phyloP scores from a whole-genome alignment of 257 asterid species.

The Petunia axillaris region DNA sequence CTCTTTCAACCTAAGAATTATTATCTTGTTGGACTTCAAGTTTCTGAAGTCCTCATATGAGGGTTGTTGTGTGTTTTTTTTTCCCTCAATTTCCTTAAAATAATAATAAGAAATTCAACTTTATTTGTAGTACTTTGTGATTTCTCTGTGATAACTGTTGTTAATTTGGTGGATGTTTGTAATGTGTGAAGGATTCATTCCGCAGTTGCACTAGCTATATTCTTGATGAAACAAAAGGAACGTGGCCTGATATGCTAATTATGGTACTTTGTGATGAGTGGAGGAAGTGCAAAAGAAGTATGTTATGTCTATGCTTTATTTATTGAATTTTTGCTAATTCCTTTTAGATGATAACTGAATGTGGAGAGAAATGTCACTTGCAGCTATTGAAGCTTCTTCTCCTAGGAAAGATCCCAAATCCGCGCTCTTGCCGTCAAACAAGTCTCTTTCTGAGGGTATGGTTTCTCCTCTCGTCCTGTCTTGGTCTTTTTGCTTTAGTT shows the following conservation, averaged over 20 bases:
- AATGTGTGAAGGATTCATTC: slow-evolving; percentile 62
- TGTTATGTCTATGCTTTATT: slow-evolving; percentile 8
- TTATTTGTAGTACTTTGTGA: slow-evolving; percentile 24
- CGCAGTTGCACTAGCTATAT: slow-evolving; percentile 52
- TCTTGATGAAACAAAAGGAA: slow-evolving; percentile 80
- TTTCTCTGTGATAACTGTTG: background rate
- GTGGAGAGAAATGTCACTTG: slow-evolving; percentile 28
- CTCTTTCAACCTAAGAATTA: slow-evolving; percentile 3
- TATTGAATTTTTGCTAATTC: background rate
- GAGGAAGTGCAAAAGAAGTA: slow-evolving; percentile 98
- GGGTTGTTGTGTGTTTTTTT: background rate
- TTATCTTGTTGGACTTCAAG: background rate
- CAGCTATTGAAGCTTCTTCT: slow-evolving; percentile 93
- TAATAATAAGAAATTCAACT: background rate
- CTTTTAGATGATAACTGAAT: background rate
- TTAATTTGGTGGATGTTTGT: slow-evolving; percentile 19
- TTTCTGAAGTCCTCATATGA: background rate
- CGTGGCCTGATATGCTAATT: slow-evolving; percentile 82
- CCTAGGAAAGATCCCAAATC: slow-evolving; percentile 84
- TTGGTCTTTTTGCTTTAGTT: slow-evolving; percentile 8
- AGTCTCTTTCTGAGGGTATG: slow-evolving; percentile 57
- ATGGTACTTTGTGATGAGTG: slow-evolving; percentile 82
- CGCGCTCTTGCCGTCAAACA: slow-evolving; percentile 58
- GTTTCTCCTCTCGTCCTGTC: background rate
- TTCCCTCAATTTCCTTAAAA: background rate